Base-by-base conservation (phyloP, 2,329 filamentous ascomycete genomes). In the Hypoxylon rubiginosum region DNA sequence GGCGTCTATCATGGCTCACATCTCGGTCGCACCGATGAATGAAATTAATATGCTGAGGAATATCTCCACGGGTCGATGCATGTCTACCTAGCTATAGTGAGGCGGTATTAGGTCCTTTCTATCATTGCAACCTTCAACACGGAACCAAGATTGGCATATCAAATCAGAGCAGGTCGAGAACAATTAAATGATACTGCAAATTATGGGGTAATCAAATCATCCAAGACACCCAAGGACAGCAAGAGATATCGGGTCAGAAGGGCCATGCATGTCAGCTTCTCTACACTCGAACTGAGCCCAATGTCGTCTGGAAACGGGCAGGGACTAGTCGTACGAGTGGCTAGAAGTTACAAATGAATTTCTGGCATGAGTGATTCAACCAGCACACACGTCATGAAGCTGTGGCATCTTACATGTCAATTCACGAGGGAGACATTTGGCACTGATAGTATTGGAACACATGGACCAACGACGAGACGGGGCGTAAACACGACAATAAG, bases 391-490 rank as follows among this genome's bases (percentile, higher is more conserved):
- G 50, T 62, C 55, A 46, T 39, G 59, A 58, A 56, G 46, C 50
- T 49, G 45, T 55, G 24, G 39, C 51, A 43, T 56, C 53, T 66
- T 39, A 62, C 50, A 48, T 54, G n/a, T 50, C 15, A 34, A 49
- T 34, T 32, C 45, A 41, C n/a, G 45, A 53, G 21, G 30, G 30
- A 32, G 39, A 43, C 53, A 48, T 58, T 55, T 54, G 64, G 8
- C 39, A 30, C 53, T 28, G 58, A 48, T 30, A 53, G 51, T 34
- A 48, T 48, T 50, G 48, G 39, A 39, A 39, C 54, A 55, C 46
- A 54, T 52, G 55, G 46, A 59, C 36, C 26, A 45, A 53, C 55
- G 49, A 63, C 64, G 59, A 62, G 59, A 48, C 59, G 63, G 51
- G 57, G 34, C 39, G 51, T 59, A 51, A 59, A 48, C 54, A 45